Evolutionary conservation across 352 stramenopile genomes (phyloP), one percentile per base, ranked within the genome.

Genomic region (Globisporangium recalcitrans): DNA sequence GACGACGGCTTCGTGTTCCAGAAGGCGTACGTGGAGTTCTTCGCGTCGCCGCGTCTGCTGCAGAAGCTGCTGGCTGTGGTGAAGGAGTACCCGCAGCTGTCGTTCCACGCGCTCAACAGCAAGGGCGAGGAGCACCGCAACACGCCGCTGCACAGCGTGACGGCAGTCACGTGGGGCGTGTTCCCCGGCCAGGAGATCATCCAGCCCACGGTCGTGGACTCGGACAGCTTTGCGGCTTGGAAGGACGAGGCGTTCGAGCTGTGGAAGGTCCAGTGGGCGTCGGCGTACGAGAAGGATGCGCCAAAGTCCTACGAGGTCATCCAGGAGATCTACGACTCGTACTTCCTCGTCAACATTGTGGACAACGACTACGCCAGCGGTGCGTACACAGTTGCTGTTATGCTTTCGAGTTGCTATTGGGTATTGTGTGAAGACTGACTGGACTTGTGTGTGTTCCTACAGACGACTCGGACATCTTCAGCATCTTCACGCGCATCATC

Each of bases 1-100:
- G 75, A 87, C 52, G 86, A 96, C 55, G 97, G 97, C 24, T 89
- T 96, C 56, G 95, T 99, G 29, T 99, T 99, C 80, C 97, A 99
- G 80, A 99, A 99, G 82, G 96, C 95, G 7, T 99, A 99, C 77
- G 90, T 98, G 57, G 97, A 99, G 78, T 99, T 97, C 74, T 99
- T 99, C 72, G 86, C 91, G 26, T 95, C 87, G 31, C 96, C 95
- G 22, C 70, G 72, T 14, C 79, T 93, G 63, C 78, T 95, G 19
- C 68, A 70, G 16, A 78, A 90, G 57, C 71, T 91, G 14, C 67
- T 91, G 9, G 78, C 66, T 47, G 70, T 78, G 57, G 62, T 84
- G 13, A 61, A 72, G 57, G 78, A 90, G 26, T 93, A 88, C 67
- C 80, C 84, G 10, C 68, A 85, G 55, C 69, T 93, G 48, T 93